Evolutionary conservation across 306 rosid species (phyloP).

Genomic region (Acacia crassicarpa): DNA sequence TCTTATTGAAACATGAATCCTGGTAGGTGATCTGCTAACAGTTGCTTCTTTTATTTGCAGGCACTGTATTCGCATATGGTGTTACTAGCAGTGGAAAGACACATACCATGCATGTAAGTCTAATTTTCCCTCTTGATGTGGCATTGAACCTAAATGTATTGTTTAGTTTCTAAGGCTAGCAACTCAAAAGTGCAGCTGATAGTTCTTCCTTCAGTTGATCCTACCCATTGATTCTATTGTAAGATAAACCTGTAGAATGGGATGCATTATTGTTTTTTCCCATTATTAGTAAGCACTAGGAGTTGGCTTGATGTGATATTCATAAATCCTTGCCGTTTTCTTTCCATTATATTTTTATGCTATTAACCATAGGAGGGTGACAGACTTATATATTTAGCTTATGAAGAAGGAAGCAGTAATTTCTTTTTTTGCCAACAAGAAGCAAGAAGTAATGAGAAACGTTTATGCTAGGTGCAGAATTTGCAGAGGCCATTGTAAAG

Average conservation of each 20-base stretch:
- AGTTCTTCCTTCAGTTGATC: not conserved
- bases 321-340: not conserved
- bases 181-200: not conserved
- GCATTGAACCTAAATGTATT: not conserved
- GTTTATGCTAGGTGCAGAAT: not conserved
- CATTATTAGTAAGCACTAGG: not conserved
- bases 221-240: not conserved
- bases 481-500: not conserved
- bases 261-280: constrained; percentile 6
- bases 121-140: constrained; percentile 4
- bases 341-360: not conserved
- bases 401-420: not conserved
- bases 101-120: constrained; percentile 91
- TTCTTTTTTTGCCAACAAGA: no score
- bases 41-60: constrained; percentile 45
- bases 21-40: constrained; percentile 22
- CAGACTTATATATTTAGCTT: not conserved
- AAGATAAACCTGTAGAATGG: not conserved
- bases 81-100: constrained; percentile 95
- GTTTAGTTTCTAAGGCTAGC: constrained; percentile 14
- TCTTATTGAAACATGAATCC: constrained; percentile 1
- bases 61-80: constrained; percentile 91
- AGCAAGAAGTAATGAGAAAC: not conserved
- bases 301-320: not conserved
- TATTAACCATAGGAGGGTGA: not conserved